Base-by-base conservation (phyloP, 805 yeast genomes). In the Hyphopichia homilentoma region DNA sequence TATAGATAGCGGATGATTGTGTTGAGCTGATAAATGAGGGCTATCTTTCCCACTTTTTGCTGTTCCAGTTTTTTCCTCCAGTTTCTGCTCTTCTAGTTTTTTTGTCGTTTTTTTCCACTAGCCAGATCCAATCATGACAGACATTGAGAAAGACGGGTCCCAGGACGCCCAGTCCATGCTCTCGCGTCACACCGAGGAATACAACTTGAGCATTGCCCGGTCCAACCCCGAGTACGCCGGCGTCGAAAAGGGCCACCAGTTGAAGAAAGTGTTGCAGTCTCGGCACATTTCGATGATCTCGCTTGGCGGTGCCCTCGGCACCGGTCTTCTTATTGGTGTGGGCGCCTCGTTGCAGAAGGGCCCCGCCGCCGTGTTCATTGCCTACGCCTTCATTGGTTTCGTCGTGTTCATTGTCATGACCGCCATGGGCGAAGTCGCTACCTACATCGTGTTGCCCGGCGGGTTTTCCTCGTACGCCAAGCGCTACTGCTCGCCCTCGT, bases 311-410 rank as follows among this genome's bases (percentile, higher is more conserved):
- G 36, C 50, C 33, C 51, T 62, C 21, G 68, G 68, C 8, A 50
- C 61, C 2, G 68, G 67, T 16, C 43, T 62, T 21, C 61, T 53
- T 39, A 47, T 61, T 17, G 22, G 22, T 8, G 11, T 11, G 11
- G 22, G 22, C 11, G 11, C 22, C 22, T 7, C 11, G 22, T 20
- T 20, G 22, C 7, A 20, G 22, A 20, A 7, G 11, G 95, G 95
- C 6, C 90, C 82, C 2, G 82, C 70, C 17, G 64, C 78, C 32
- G 65, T 75, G 27, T 66, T 84, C 26, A 70, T 84, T 33, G 75
- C 86, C 4, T 86, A 84, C 51, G 55, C 79, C 5, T 54, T 79
- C 32, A 79, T 84, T 44, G 94, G 94, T n/a, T 50, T 78, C 19
- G 61, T 81, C 27, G 89, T 85, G 13, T 81, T 70, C 44, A 70